A percentile compares a stretch with the other conserved stretches of the same genome.
phyloP scores from a whole-genome alignment of 2,329 filamentous ascomycete genomes.

The Colletotrichum sp. region DNA sequence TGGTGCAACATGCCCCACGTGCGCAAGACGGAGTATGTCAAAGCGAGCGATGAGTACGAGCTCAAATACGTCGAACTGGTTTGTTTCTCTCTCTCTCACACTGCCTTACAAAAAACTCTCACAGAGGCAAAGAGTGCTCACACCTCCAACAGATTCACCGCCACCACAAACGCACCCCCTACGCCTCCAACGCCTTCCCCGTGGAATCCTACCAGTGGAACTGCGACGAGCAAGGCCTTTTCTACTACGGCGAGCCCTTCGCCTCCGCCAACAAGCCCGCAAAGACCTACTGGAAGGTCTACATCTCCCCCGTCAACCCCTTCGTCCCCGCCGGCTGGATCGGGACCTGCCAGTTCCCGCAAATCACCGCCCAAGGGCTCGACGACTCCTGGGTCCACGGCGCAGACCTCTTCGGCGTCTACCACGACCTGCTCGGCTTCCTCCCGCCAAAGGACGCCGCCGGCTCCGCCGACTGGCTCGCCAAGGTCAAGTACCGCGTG shows the following conservation, averaged over 20 bases:
- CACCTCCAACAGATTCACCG: conserved; percentile 66
- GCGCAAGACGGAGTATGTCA: conserved; percentile 68
- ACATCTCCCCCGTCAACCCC: conserved; percentile 68
- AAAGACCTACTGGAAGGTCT: conserved; percentile 69
- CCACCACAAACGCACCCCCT: conserved; percentile 86
- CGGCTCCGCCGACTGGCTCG: conserved; percentile 37
- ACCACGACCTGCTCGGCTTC: conserved; percentile 72
- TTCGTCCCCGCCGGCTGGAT: conserved; percentile 71
- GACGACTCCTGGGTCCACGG: conserved; percentile 80
- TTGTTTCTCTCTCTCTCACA: conserved; percentile 28
- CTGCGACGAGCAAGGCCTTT: conserved; percentile 73
- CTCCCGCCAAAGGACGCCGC: conserved; percentile 56
- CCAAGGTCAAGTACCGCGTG: conserved; percentile 68
- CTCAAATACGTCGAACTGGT: conserved; percentile 79
- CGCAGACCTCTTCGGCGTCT: conserved; percentile 77
- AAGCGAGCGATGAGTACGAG: conserved; percentile 59
- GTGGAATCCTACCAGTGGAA: conserved; percentile 75
- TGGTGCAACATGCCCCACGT: conserved; percentile 91
- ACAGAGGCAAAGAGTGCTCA: neutral
- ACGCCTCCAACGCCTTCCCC: conserved; percentile 78
- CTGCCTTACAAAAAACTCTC: neutral
- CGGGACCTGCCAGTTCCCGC: conserved; percentile 80
- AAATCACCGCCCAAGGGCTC: conserved; percentile 75
- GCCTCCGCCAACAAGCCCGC: conserved; percentile 50
- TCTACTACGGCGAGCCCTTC: conserved; percentile 69